Percentiles rank a stretch among this genome's conserved stretches.
phyloP scores from a whole-genome alignment of 805 yeast genomes.

The Candida krabiensis region DNA sequence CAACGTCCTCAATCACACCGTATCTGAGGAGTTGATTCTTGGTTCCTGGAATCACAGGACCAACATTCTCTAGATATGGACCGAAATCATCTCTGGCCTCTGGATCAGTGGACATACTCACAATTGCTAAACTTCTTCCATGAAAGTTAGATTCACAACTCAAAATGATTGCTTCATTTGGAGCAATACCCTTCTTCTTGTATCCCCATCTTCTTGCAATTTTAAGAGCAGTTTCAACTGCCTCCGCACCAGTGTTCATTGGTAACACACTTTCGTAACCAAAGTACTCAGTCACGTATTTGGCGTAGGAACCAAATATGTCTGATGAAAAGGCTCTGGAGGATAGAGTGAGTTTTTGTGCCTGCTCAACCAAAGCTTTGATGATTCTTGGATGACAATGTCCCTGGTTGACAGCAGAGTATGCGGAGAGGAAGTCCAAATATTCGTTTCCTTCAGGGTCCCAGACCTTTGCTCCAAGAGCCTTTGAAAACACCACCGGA shows the following conservation, averaged over 20 bases:
- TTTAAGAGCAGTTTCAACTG: constrained; percentile 93
- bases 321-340: constrained; percentile 93
- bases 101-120: constrained; percentile 94
- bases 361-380: constrained; percentile 82
- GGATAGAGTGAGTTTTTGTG: constrained; percentile 76
- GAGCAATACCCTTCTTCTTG: constrained; percentile 77
- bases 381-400: constrained; percentile 96
- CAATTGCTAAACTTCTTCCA: constrained; percentile 93
- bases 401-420: constrained; percentile 97
- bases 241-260: constrained; percentile 99
- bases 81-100: constrained; percentile 89
- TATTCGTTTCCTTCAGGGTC: constrained; percentile 97
- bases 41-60: constrained; percentile 81
- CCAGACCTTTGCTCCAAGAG: constrained; percentile 92
- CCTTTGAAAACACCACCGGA: constrained; percentile 89
- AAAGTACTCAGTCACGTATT: constrained; percentile 84
- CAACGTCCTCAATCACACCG: constrained; percentile 84
- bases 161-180: constrained; percentile 80
- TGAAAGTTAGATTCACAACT: constrained; percentile 92
- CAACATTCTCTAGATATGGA: constrained; percentile 81
- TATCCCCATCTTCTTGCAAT: constrained; percentile 98
- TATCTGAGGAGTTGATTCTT: constrained; percentile 63
- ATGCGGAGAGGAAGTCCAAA: constrained; percentile 89
- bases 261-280: constrained; percentile 92
- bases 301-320: constrained; percentile 82